Base-by-base conservation (phyloP, 2,329 filamentous ascomycete species). In the Alternaria solani region DNA sequence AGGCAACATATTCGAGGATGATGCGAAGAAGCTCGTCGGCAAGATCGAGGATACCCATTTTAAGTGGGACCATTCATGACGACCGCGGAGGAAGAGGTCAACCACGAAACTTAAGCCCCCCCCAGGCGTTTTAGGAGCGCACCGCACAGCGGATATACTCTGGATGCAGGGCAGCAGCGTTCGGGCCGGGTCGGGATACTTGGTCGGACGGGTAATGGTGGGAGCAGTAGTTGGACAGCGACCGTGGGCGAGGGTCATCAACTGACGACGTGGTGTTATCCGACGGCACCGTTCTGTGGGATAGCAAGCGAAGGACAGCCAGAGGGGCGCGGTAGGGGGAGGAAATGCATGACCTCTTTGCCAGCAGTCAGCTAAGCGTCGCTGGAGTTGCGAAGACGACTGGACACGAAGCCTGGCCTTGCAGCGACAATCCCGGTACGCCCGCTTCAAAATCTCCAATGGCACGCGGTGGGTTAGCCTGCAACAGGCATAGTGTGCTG, bases 1-100 rank as follows among this genome's bases (percentile, higher is more conserved):
- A 80, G 55, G 82, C 81, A 65, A 86, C 81, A 65, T 83, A 78
- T 68, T 84, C 82, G 65, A 86, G 78, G 26, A 86, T 83, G 57
- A 80, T 79, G 59, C 80, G 79, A 51, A 85, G 76, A 52, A 86
- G 76, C 70, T 85, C 83, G 66, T 83, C 83, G 61, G 82, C 82
- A 53, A 84, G 76, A 56, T 74, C 70, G 61, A 79, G 74, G 64
- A 75, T 74, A 63, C 71, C 68, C 74, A 76, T 78, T 60, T 72
- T 69, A 67, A 62, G 62, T 63, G 57, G 61, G 64, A 73, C 55
- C 72, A 77, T 75, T 59, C 52, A 60, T 57, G 65, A 70, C 69
- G 58, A 66, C 67, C 59, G 70, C 62, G 41, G 42, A 44, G 54
- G 48, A 47, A 30, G 34, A 48, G 36, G 25, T 52, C 55, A 55